Base-by-base conservation (phyloP, 768 basidiomycete genomes). In the Gymnopilus junonius region DNA sequence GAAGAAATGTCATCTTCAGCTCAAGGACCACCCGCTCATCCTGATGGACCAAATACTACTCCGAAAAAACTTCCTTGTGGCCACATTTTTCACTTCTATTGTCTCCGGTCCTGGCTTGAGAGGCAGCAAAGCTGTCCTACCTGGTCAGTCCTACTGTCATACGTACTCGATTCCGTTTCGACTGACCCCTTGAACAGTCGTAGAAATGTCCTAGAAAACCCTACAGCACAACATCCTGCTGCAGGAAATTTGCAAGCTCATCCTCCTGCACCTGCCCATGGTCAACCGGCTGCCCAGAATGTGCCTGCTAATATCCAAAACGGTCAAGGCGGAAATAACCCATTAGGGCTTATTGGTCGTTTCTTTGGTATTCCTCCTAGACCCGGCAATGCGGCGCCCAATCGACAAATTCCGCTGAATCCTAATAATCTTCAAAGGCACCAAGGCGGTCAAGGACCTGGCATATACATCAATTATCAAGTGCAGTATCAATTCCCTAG, bases 61-160 rank as follows among this genome's bases (percentile, higher is more conserved):
- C 96, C 97, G 2, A 99, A 99, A 80, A 96, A 94, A 73, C 81
- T 99, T 23, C 94, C 92, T 8, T 99, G 97, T 77, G 96, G 96
- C 0, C 97, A 99, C 74, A 89, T 97, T 43, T 99, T 99, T 80
- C 97, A 99, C 77, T 97, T 98, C 74, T 89, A 98, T 71, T 99
- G 97, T 76, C 84, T 99, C 65, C 85, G 95, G 40, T 96, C 94
- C 21, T 99, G 97, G 97, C 84, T 99, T 27, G 97, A 99, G 76
- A 85, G 97, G 45, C 97, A 99, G 75, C 97, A 99, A 76, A 99
- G 93, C 69, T 99, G 97, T 74, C 97, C 97, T 1, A 99, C 97
- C 42, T 99, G 97, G 97, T 97, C 54, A 76, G 90, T 75, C 34
- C 21, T 60, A 61, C 40, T 15, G 31, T 4, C 32, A 43, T 43